Evolutionary conservation across 2,329 filamentous ascomycete genomes (phyloP), one percentile per base, ranked within the genome.

Genomic region (Diplodia seriata): DNA sequence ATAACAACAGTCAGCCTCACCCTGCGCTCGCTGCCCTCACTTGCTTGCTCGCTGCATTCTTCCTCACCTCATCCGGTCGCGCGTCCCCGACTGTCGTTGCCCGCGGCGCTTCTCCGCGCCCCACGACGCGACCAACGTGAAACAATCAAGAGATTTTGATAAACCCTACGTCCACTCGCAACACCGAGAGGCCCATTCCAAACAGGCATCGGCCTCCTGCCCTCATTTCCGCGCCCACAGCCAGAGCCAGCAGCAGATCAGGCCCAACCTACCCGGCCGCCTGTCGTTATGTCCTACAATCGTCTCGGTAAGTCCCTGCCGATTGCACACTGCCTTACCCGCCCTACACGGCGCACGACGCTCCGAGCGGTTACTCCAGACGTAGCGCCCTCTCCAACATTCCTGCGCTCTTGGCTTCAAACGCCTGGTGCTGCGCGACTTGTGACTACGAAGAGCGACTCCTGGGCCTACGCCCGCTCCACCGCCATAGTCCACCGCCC

Each of bases 221-320:
- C 33, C 50, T 65, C 62, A 65, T 65, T 65, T 65, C 62, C 62
- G 62, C 62, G 23, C 33, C 33, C n/a, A 20, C 49, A 55, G 49
- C 49, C 40, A 65, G 49, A 54, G 62, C 49, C 49, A 62, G 38
- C 40, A 49, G 18, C 40, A 49, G 62, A 55, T 43, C 50, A 55
- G 23, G 62, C 50, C 62, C 50, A n/a, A 47, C 20, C 50, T 47
- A 23, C 36, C 51, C 59, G 59, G 59, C 47, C 59, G 59, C 43
- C 40, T 33, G 51, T 20, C 4, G 72, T 73, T 20, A 81, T 69
- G 14, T 72, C 76, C 9, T 75, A 87, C 87, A 4, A 87, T 80
- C 26, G 75, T 76, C 72, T 85, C 81, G 82, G 87, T 87, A 72
- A 54, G 64, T 66, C 49, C 23, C 11, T 38, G 43, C 43, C 40